Evolutionary conservation across 2,329 filamentous ascomycete genomes (phyloP).

Genomic region (Helotiales sp.): DNA sequence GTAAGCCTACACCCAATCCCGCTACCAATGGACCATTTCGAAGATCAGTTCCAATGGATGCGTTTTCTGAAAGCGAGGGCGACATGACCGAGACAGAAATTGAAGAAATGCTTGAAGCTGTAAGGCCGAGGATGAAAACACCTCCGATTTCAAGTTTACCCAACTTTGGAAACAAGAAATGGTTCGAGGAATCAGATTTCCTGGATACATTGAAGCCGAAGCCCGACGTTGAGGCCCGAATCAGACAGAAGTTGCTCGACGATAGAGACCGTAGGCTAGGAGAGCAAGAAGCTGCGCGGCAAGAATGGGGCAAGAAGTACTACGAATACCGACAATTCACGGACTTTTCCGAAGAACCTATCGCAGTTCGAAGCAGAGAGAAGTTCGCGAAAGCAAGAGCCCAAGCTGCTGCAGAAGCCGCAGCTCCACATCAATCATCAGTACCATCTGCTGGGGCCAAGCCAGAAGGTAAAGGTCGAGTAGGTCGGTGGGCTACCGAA

Average conservation of each 20-base stretch:
- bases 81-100: slow-evolving; percentile 34
- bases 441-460: slow-evolving; percentile 56
- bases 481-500: slow-evolving; percentile 69
- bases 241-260: slow-evolving; percentile 29
- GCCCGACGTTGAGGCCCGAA: slow-evolving; percentile 24
- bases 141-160: slow-evolving; percentile 39
- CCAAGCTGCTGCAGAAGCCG: slow-evolving; percentile 37
- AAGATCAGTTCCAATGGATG: slow-evolving; percentile 10
- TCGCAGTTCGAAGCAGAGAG: slow-evolving; percentile 39
- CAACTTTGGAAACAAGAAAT: slow-evolving; percentile 31
- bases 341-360: slow-evolving; percentile 38
- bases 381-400: slow-evolving; percentile 37
- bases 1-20: not conserved
- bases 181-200: slow-evolving; percentile 37
- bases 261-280: slow-evolving; percentile 22
- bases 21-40: not conserved
- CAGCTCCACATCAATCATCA: slow-evolving; percentile 31
- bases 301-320: slow-evolving; percentile 38
- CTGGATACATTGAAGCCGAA: slow-evolving; percentile 33
- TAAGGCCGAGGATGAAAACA: slow-evolving; percentile 41
- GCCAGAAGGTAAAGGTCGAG: slow-evolving; percentile 58
- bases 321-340: slow-evolving; percentile 39
- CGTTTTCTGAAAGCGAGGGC: slow-evolving; percentile 28
- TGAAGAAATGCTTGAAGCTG: slow-evolving; percentile 34
- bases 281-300: slow-evolving; percentile 37